These are phyloP conservation scores for Tinospora cordifolia DNA, from an alignment of 164 flowering plant species.

Conservation along the genomic window DNA sequence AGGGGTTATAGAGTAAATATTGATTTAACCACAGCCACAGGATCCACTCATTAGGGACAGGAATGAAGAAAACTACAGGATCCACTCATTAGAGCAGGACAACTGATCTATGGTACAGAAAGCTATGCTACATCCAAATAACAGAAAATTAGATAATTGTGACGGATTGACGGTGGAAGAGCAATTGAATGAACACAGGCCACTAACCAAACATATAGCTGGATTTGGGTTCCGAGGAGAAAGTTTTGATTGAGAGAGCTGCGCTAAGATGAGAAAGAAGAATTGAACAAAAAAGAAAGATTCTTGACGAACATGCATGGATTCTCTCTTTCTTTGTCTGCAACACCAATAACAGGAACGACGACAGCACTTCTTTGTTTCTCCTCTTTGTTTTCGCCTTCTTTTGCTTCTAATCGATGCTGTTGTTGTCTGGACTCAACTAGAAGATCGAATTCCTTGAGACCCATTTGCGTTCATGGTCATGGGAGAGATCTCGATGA, in stretches of 20 bases:
- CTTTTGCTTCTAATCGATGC: constrained; percentile 2
- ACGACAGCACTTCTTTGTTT: constrained; percentile 2
- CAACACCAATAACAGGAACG: constrained; percentile 5
- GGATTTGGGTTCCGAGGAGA: background rate
- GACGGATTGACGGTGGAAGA: too few relatives aligned
- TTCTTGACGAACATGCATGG: constrained; percentile 14
- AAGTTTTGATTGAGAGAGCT: constrained; percentile 1
- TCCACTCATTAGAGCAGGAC: too few relatives aligned
- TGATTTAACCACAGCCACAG: too few relatives aligned
- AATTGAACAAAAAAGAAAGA: background rate
- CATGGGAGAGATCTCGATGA: constrained; percentile 15
- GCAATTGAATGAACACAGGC: too few relatives aligned
- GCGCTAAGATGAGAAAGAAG: background rate
- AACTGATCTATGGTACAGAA: too few relatives aligned
- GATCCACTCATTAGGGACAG: too few relatives aligned
- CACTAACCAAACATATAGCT: background rate
- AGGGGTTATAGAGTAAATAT: too few relatives aligned
- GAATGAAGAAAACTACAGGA: too few relatives aligned
- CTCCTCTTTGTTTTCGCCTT: constrained; percentile 7
- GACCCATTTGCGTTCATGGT: constrained; percentile 29
- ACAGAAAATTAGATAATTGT: too few relatives aligned
- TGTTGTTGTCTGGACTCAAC: constrained; percentile 11
- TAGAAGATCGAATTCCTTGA: constrained; percentile 11
- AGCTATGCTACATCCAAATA: too few relatives aligned
- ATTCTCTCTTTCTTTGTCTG: constrained; percentile 18